phyloP scores from a whole-genome alignment of 495 filamentous ascomycete genomes.

The Penicillium lagena region DNA sequence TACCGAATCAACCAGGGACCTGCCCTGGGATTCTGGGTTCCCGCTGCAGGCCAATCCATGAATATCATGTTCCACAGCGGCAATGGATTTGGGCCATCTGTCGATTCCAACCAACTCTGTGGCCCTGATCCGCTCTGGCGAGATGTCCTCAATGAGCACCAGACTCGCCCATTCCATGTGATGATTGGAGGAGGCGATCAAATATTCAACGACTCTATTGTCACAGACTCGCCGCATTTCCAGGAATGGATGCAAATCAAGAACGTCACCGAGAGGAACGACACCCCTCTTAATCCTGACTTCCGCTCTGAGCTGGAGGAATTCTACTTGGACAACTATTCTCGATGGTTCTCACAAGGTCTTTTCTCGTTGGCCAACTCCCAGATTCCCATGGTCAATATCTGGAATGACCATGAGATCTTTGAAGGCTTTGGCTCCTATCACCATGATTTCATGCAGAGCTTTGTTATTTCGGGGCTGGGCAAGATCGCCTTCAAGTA shows the following conservation, averaged over 20 bases:
- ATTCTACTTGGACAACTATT: conserved; percentile 83
- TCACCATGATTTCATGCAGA: conserved; percentile 82
- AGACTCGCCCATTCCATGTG: conserved; percentile 89
- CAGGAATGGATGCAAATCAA: conserved; percentile 77
- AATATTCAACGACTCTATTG: conserved; percentile 85
- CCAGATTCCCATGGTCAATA: conserved; percentile 97
- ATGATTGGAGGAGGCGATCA: conserved; percentile 98
- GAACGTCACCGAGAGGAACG: conserved; percentile 72
- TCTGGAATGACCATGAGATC: conserved; percentile 97
- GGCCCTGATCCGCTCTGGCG: conserved; percentile 96
- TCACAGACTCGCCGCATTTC: conserved; percentile 67
- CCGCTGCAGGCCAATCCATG: conserved; percentile 79
- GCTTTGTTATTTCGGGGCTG: conserved; percentile 82
- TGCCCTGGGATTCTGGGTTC: conserved; percentile 90
- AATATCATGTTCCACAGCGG: conserved; percentile 98
- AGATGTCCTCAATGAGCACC: conserved; percentile 89
- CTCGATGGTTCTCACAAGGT: conserved; percentile 91
- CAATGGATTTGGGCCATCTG: conserved; percentile 86
- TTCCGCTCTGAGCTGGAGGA: conserved; percentile 80
- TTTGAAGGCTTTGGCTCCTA: conserved; percentile 97
- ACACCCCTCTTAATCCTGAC: conserved; percentile 60
- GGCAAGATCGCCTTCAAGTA: conserved; percentile 94
- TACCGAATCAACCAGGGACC: conserved; percentile 94
- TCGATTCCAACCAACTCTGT: conserved; percentile 69
- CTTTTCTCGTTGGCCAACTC: conserved; percentile 86